These are phyloP conservation scores for Rheum nobile DNA, from an alignment of 148 eudicot genomes.

Conservation along the genomic window DNA sequence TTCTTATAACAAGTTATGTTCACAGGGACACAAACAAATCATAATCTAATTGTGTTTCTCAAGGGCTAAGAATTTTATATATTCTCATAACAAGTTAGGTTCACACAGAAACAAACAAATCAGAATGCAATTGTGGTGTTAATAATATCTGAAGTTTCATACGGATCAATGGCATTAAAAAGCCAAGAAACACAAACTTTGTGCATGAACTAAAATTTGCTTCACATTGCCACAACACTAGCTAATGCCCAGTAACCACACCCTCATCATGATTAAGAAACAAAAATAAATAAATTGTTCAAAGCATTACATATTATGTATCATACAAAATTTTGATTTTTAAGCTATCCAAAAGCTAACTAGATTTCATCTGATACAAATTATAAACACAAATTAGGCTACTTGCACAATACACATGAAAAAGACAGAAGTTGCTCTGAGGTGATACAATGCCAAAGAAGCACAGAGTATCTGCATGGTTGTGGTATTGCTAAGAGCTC, in stretches of 20 bases:
- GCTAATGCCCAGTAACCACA: neutral
- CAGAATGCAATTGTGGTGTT: too few relatives aligned
- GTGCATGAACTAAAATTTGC: neutral
- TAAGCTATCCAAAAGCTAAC: neutral
- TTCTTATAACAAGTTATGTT: too few relatives aligned
- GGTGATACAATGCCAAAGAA: too few relatives aligned
- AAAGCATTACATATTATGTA: neutral
- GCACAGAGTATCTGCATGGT: neutral
- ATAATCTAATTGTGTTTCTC: too few relatives aligned
- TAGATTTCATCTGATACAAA: too few relatives aligned
- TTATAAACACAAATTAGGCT: too few relatives aligned
- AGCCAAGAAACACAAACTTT: neutral
- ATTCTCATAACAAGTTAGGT: too few relatives aligned
- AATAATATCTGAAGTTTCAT: neutral
- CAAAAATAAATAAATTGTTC: neutral
- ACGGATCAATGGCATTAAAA: neutral
- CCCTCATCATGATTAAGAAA: neutral
- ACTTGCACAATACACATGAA: too few relatives aligned
- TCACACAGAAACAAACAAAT: too few relatives aligned
- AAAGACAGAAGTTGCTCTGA: too few relatives aligned
- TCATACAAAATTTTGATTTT: neutral
- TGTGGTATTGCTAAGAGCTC: neutral
- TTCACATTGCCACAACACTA: neutral
- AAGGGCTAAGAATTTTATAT: too few relatives aligned
- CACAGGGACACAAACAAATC: too few relatives aligned